Conservation (phyloP, 75 land plant species). For the Picea sitchensis region DNA sequence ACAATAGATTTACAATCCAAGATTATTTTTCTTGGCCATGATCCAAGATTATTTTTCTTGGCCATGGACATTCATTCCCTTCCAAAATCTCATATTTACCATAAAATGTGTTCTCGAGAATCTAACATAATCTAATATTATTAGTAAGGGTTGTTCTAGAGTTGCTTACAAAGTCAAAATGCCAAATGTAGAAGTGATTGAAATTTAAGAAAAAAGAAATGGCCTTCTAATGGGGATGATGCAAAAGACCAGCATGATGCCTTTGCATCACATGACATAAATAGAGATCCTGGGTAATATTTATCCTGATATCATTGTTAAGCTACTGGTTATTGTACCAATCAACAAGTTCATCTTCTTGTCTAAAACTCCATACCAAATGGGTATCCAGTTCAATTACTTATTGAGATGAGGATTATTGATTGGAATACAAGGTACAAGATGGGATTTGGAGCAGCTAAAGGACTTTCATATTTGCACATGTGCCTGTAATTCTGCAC, state of each 20-base stretch:
- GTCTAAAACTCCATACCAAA: constrained; percentile 79
- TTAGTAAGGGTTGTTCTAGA: constrained; percentile 87
- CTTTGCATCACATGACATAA: constrained; percentile 50
- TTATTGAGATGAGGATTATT: constrained; percentile 53
- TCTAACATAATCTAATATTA: constrained; percentile 62
- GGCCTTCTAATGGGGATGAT: constrained; percentile 49
- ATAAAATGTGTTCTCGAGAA: constrained; percentile 70
- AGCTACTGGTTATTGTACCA: constrained; percentile 77
- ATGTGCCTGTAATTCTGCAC: constrained; percentile 73
- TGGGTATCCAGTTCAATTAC: constrained; percentile 76
- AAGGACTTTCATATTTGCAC: constrained; percentile 86
- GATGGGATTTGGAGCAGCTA: constrained; percentile 80
- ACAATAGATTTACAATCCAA: too few species aligned
- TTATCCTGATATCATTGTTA: constrained; percentile 80
- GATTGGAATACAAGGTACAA: constrained; percentile 82
- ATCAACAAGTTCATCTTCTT: constrained; percentile 66
- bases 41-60: constrained; percentile 57
- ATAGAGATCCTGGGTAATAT: constrained; percentile 81
- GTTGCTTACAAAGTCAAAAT: constrained; percentile 84
- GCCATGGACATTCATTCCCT: constrained; percentile 89
- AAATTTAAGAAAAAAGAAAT: constrained; percentile 70
- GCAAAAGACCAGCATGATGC: constrained; percentile 46
- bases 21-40: too few species aligned
- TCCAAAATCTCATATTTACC: constrained; percentile 79
- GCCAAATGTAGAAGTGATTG: constrained; percentile 80